Percentiles rank a stretch among this genome's conserved stretches.
phyloP scores from a whole-genome alignment of 2,329 filamentous ascomycete species.

The Colletotrichum echinochloae region DNA sequence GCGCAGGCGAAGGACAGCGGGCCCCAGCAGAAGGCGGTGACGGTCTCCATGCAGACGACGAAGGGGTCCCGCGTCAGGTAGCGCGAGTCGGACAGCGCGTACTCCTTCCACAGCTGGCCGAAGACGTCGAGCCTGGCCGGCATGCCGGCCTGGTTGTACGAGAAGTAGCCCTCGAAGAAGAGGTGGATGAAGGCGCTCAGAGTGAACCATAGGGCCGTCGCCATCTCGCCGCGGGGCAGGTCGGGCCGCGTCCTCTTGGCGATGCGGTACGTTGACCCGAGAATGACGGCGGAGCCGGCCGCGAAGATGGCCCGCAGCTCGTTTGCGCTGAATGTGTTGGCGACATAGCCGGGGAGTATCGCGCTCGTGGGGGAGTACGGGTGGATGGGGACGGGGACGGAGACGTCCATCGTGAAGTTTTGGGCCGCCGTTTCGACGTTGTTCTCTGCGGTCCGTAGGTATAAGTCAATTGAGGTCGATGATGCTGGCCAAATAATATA shows the following conservation, averaged over 20 bases:
- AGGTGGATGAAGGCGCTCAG: slow-evolving; percentile 69
- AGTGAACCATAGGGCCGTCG: slow-evolving; percentile 79
- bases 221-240: slow-evolving; percentile 65
- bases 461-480: background rate
- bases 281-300: slow-evolving; percentile 65
- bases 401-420: slow-evolving; percentile 26
- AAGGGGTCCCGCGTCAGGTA: slow-evolving; percentile 66
- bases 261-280: slow-evolving; percentile 66
- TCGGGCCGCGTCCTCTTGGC: slow-evolving; percentile 65
- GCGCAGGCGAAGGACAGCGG: slow-evolving; percentile 63
- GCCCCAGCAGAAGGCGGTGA: slow-evolving; percentile 66
- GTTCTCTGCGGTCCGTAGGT: background rate
- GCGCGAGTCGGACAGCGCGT: slow-evolving; percentile 67
- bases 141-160: slow-evolving; percentile 57
- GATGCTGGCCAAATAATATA: too few species aligned
- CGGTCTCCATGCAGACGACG: slow-evolving; percentile 66
- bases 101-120: slow-evolving; percentile 69
- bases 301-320: slow-evolving; percentile 71
- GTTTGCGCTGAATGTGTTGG: slow-evolving; percentile 72
- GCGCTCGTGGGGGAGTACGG: slow-evolving; percentile 79
- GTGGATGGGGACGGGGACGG: slow-evolving; percentile 55
- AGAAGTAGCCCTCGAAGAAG: slow-evolving; percentile 63
- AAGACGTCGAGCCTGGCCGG: slow-evolving; percentile 57
- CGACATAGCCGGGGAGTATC: slow-evolving; percentile 71
- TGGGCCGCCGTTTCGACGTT: background rate